These are phyloP conservation scores for Cyamopsis tetragonoloba DNA, from an alignment of 306 rosid species.

Conservation along the genomic window DNA sequence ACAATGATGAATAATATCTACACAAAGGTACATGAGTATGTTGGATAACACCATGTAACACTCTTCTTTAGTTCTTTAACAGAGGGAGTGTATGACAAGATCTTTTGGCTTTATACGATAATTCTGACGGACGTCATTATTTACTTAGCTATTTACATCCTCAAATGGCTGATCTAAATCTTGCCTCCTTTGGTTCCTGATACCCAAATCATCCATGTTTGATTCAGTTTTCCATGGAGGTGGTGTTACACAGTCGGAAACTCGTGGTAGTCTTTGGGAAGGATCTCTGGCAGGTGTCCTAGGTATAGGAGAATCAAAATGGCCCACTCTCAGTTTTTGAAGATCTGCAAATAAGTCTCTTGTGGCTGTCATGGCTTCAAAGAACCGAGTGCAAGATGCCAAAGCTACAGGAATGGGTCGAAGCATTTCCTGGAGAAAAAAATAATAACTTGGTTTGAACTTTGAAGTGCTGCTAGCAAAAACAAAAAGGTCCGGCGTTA, in stretches of 20 bases:
- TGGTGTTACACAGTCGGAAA: slow-evolving; percentile 59
- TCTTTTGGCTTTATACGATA: slow-evolving; percentile 42
- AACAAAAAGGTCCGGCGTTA: neutral
- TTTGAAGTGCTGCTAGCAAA: neutral
- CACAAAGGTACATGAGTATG: slow-evolving; percentile 10
- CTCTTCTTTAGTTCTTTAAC: slow-evolving; percentile 47
- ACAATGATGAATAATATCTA: slow-evolving; percentile 10
- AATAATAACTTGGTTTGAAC: neutral
- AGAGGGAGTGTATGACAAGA: slow-evolving; percentile 56
- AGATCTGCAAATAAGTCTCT: slow-evolving; percentile 91
- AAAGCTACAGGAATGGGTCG: slow-evolving; percentile 94
- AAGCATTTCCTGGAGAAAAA: slow-evolving; percentile 73
- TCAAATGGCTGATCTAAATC: slow-evolving; percentile 36
- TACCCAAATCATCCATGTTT: slow-evolving; percentile 54
- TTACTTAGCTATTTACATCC: slow-evolving; percentile 28
- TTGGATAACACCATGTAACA: slow-evolving; percentile 31
- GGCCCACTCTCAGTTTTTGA: slow-evolving; percentile 77
- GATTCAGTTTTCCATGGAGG: slow-evolving; percentile 68
- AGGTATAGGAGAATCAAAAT: slow-evolving; percentile 40
- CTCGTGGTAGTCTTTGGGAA: slow-evolving; percentile 48
- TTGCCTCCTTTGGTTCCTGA: slow-evolving; percentile 46
- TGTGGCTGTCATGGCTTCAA: slow-evolving; percentile 98
- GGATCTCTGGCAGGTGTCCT: slow-evolving; percentile 57
- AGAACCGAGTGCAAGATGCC: slow-evolving; percentile 91
- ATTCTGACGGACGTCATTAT: slow-evolving; percentile 16